phyloP scores from a whole-genome alignment of 768 basidiomycete genomes.

The Psilocybe subaeruginosa region DNA sequence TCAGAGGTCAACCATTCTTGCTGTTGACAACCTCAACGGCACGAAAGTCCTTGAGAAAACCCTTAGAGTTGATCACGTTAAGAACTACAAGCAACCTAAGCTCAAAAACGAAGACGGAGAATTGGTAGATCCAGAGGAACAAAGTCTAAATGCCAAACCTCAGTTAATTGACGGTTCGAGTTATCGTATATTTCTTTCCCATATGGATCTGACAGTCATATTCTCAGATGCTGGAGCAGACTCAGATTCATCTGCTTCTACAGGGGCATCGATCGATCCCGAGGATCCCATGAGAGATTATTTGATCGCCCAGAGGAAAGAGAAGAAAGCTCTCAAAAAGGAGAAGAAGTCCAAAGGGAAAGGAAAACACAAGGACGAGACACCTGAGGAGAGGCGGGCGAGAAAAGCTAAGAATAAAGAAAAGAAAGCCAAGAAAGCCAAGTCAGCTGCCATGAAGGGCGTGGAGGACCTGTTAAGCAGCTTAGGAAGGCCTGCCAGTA shows the following conservation, averaged over 20 bases:
- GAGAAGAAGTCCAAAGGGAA: slow-evolving; percentile 73
- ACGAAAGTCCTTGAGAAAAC: slow-evolving; percentile 85
- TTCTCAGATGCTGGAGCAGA: slow-evolving; percentile 49
- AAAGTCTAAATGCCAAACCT: slow-evolving; percentile 87
- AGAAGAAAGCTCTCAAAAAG: slow-evolving; percentile 72
- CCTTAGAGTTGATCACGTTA: slow-evolving; percentile 90
- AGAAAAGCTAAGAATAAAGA: slow-evolving; percentile 76
- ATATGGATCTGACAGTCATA: slow-evolving; percentile 4
- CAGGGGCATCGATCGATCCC: slow-evolving; percentile 77
- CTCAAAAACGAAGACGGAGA: slow-evolving; percentile 81
- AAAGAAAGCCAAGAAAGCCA: slow-evolving; percentile 62
- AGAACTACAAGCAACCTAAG: slow-evolving; percentile 89
- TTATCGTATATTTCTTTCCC: not conserved
- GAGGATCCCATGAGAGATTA: slow-evolving; percentile 99
- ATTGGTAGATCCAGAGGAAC: slow-evolving; percentile 81
- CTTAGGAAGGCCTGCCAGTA: slow-evolving; percentile 34
- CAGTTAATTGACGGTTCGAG: slow-evolving; percentile 62
- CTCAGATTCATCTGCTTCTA: slow-evolving; percentile 69
- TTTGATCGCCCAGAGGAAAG: slow-evolving; percentile 72
- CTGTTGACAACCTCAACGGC: slow-evolving; percentile 98
- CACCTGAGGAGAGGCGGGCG: slow-evolving; percentile 75
- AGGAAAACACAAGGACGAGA: slow-evolving; percentile 73
- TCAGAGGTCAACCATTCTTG: slow-evolving; percentile 92
- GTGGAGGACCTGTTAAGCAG: slow-evolving; percentile 68
- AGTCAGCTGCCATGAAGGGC: slow-evolving; percentile 64